These are phyloP conservation scores for Carpinus viminea DNA, from an alignment of 306 rosid species.

Conservation along the genomic window DNA sequence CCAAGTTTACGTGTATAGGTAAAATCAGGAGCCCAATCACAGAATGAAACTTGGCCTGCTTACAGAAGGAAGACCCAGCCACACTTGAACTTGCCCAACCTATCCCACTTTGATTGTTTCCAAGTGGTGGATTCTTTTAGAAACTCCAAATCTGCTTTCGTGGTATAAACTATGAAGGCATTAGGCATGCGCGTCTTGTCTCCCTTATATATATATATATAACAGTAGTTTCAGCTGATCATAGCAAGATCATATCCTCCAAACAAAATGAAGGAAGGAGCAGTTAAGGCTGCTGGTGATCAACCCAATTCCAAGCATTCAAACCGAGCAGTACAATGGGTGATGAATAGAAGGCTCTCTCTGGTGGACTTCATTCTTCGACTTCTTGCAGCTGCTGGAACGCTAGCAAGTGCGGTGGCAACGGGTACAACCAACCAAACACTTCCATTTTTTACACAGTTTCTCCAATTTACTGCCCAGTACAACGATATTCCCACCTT, in stretches of 20 bases:
- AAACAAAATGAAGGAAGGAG: neutral
- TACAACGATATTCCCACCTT: slow-evolving; percentile 52
- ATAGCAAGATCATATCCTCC: neutral
- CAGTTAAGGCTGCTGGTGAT: no score
- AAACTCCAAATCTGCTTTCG: neutral
- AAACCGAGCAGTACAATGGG: neutral
- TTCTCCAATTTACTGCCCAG: slow-evolving; percentile 29
- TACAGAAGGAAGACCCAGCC: neutral
- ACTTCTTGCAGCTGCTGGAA: slow-evolving; percentile 23
- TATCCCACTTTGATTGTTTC: neutral
- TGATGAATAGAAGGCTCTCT: slow-evolving; percentile 20
- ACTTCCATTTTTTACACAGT: slow-evolving; percentile 19
- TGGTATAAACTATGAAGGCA: neutral
- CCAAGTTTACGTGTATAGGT: neutral
- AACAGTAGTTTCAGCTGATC: no score
- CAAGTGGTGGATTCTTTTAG: slow-evolving; percentile 6
- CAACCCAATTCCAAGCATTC: neutral
- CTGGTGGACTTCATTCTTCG: slow-evolving; percentile 30
- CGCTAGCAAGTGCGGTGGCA: slow-evolving; percentile 29
- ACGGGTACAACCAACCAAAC: slow-evolving; percentile 34
- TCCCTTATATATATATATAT: neutral
- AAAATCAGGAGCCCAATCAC: neutral
- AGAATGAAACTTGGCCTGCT: neutral
- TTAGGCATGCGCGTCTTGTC: neutral
- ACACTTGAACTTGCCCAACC: slow-evolving; percentile 3